phyloP scores from a whole-genome alignment of 1,284 basidiomycete species.

The Prillingera fragicola region DNA sequence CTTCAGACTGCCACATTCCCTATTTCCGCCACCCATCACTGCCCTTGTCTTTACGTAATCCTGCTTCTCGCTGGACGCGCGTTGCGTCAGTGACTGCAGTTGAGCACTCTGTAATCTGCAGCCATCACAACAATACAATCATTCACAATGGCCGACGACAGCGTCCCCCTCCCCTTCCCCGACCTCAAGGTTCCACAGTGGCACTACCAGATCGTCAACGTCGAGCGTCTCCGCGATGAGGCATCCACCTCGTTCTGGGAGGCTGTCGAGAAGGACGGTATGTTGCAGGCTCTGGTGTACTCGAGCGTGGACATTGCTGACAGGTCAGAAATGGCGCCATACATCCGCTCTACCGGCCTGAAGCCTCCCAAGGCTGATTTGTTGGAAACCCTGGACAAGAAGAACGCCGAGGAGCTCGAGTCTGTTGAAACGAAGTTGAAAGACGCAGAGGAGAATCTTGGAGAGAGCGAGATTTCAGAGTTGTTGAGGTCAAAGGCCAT shows the following conservation, averaged over 20 bases:
- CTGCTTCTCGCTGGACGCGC: too few relatives aligned
- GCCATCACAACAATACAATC: too few relatives aligned
- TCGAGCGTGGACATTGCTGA: too few relatives aligned
- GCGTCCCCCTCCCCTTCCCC: slow-evolving; percentile 70
- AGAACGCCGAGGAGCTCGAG: slow-evolving; percentile 70
- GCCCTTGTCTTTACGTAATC: too few relatives aligned
- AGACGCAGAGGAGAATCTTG: slow-evolving; percentile 84
- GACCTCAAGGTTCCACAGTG: slow-evolving; percentile 74
- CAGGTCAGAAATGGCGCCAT: slow-evolving; percentile 73
- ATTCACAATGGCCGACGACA: slow-evolving; percentile 72
- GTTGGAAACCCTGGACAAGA: slow-evolving; percentile 64
- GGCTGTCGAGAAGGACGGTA: slow-evolving; percentile 79
- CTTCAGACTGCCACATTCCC: too few relatives aligned
- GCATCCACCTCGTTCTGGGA: slow-evolving; percentile 64
- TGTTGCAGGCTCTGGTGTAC: slow-evolving; percentile 31
- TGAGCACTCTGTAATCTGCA: too few relatives aligned
- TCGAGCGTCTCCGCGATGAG: slow-evolving; percentile 61
- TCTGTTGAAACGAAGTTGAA: slow-evolving; percentile 71
- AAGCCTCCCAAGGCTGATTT: slow-evolving; percentile 55
- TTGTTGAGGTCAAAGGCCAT: slow-evolving; percentile 77
- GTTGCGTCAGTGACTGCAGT: too few relatives aligned
- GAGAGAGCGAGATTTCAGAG: slow-evolving; percentile 89
- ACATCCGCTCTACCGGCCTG: slow-evolving; percentile 49
- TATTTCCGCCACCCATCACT: too few relatives aligned
- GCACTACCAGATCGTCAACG: slow-evolving; percentile 65